A percentile compares a stretch with the other conserved stretches of the same genome.
Evolutionary conservation across 2,329 filamentous ascomycete species (phyloP).

Genomic region (Diaporthe humulicola): DNA sequence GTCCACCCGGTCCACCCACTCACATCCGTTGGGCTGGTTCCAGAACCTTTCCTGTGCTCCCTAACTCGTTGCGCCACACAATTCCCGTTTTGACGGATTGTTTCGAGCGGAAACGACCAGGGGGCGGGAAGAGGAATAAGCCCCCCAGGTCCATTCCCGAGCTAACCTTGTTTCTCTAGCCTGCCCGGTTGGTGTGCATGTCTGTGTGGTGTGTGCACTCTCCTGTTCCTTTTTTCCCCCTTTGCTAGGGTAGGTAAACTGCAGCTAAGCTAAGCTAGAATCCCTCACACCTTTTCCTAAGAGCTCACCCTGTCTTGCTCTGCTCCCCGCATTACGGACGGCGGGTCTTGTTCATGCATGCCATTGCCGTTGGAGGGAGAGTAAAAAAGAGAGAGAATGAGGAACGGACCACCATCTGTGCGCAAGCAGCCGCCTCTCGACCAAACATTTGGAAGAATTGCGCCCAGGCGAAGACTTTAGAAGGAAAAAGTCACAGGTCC

Average conservation of each 20-base stretch:
- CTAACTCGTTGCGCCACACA: background rate
- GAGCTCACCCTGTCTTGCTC: background rate
- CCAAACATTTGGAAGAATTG: background rate
- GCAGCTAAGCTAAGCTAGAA: background rate
- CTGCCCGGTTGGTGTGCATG: too few species aligned
- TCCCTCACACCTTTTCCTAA: background rate
- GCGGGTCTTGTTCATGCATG: conserved; percentile 16
- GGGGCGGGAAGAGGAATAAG: background rate
- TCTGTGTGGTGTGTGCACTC: too few species aligned
- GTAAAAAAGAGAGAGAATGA: background rate
- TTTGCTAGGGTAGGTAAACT: background rate
- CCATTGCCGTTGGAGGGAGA: conserved; percentile 1
- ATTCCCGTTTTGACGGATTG: conserved; percentile 19
- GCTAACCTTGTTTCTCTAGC: conserved; percentile 26
- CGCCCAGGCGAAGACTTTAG: background rate
- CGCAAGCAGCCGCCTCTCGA: background rate
- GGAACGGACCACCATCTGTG: conserved; percentile 14
- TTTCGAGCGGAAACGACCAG: conserved; percentile 21
- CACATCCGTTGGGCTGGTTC: conserved; percentile 3
- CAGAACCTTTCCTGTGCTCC: background rate
- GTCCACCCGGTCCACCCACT: background rate
- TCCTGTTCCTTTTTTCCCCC: background rate
- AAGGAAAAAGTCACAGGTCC: background rate
- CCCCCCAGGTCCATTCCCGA: background rate
- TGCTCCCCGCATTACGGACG: conserved; percentile 11